Conservation (phyloP, 2,329 filamentous ascomycete genomes). For the Colletotrichum echinochloae region DNA sequence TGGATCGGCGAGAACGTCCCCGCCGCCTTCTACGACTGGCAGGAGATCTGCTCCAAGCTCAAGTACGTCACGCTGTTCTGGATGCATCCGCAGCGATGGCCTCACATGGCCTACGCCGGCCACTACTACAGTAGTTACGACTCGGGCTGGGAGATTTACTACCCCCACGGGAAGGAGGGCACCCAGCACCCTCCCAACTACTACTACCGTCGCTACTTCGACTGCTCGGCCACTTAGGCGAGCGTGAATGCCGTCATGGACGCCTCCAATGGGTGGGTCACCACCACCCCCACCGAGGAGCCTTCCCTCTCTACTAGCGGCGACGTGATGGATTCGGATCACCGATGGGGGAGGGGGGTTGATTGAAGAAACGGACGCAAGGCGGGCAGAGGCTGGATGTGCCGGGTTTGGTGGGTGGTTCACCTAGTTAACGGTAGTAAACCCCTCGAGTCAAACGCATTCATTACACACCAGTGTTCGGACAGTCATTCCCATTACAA, state of each 20-base stretch:
- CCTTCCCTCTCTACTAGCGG: neutral
- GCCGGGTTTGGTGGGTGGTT: neutral
- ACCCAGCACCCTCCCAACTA: slow-evolving; percentile 1
- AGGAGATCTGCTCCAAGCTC: slow-evolving; percentile 24
- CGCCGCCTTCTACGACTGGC: slow-evolving; percentile 16
- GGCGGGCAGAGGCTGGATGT: neutral
- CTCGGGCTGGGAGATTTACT: slow-evolving; percentile 28
- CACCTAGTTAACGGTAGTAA: slow-evolving; percentile 4
- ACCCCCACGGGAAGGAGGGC: slow-evolving; percentile 5
- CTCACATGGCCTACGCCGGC: slow-evolving; percentile 25
- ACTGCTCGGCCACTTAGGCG: slow-evolving; percentile 21
- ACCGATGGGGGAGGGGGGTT: neutral
- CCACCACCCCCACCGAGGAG: too few species aligned
- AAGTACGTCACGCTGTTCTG: slow-evolving; percentile 32
- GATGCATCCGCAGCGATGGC: neutral
- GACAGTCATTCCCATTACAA: neutral
- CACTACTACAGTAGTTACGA: slow-evolving; percentile 13
- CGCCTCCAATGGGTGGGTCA: too few species aligned
- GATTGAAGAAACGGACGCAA: neutral
- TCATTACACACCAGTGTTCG: neutral
- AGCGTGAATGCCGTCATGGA: too few species aligned
- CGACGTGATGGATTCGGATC: neutral
- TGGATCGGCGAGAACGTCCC: slow-evolving; percentile 21
- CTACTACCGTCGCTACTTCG: slow-evolving; percentile 30
- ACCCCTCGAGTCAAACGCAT: slow-evolving; percentile 1